Evolutionary conservation across 2,329 filamentous ascomycete genomes (phyloP), one percentile per base, ranked within the genome.

Genomic region (Paracamarosporium sp.): DNA sequence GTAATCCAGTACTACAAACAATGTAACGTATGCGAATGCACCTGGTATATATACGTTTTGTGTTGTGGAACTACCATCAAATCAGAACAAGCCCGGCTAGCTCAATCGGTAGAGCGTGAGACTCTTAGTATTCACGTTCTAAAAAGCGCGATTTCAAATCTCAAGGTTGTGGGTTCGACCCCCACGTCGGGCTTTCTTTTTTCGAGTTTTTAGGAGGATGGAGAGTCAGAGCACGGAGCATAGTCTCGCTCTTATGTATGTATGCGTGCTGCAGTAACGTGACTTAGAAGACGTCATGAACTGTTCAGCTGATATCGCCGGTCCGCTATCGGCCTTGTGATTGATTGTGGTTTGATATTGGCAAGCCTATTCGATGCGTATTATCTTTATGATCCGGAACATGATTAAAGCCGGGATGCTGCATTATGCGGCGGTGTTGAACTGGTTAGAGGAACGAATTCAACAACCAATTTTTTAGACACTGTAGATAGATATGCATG

Each of bases 101-200:
- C 64, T 67, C 66, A 70, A 70, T 70, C 67, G 67, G 64, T 66
- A 66, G 64, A 66, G 64, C 62, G 64, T 66, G 64, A 66, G 64
- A 66, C 64, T 66, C 64, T 66, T 70, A 70, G 38, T 50, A 41
- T 50, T 50, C 35, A 50, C 47, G 47, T 20, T 50, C 47, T 50
- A 35, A 40, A 31, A 17, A 47, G 33, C 27, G 22, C 44, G 44
- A 30, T 47, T 47, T 33, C 44, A 12, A 13, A 47, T 47, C 44
- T 47, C 44, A 47, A 47, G 44, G 44, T 47, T 45, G 43, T 45
- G 43, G 43, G 43, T 45, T 45, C 43, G 43, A 45, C 43, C 43
- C 43, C 43, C 43, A 35, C 44, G 44, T 47, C 44, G 44, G 44
- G 44, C 44, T 47, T 31, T 9, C n/a, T 33, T 47, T 46, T 47